Conservation (phyloP, 495 filamentous ascomycete genomes). For the Lineolata rhizophorae region DNA sequence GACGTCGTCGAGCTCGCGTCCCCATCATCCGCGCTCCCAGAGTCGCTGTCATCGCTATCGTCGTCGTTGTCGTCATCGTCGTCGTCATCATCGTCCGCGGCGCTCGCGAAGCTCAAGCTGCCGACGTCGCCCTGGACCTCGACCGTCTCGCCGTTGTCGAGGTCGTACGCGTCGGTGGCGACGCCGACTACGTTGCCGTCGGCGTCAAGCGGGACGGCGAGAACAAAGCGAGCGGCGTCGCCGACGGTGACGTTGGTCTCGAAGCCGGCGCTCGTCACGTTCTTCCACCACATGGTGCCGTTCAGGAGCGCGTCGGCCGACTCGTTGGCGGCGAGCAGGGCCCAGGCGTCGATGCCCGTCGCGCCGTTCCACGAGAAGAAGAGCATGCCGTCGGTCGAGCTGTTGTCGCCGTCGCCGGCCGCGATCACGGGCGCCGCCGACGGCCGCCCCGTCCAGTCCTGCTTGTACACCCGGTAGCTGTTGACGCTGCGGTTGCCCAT, state of each 20-base stretch:
- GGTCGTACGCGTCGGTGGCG: not conserved
- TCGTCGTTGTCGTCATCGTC: no score
- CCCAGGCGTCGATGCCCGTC: constrained; percentile 3
- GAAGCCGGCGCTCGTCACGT: not conserved
- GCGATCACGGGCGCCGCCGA: constrained; percentile 3
- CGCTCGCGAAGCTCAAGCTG: no score
- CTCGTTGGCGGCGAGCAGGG: not conserved
- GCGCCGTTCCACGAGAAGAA: constrained; percentile 6
- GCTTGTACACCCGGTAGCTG: constrained; percentile 5
- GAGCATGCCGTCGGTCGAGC: not conserved
- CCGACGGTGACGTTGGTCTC: not conserved
- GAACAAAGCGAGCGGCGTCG: not conserved
- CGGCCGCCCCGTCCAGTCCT: constrained; percentile 4
- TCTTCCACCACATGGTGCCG: no score
- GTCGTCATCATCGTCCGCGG: no score
- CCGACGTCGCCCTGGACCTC: no score
- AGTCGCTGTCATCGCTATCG: no score
- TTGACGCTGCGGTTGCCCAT: constrained; percentile 5
- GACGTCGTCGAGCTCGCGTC: no score
- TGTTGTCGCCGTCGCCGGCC: not conserved
- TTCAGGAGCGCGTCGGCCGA: no score
- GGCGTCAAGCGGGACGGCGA: not conserved
- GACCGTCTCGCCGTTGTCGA: not conserved
- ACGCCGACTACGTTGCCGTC: not conserved
- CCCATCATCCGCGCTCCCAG: no score